These are phyloP conservation scores for Aspergillus phoenicis DNA, from an alignment of 2,329 filamentous ascomycete genomes.

Conservation along the genomic window DNA sequence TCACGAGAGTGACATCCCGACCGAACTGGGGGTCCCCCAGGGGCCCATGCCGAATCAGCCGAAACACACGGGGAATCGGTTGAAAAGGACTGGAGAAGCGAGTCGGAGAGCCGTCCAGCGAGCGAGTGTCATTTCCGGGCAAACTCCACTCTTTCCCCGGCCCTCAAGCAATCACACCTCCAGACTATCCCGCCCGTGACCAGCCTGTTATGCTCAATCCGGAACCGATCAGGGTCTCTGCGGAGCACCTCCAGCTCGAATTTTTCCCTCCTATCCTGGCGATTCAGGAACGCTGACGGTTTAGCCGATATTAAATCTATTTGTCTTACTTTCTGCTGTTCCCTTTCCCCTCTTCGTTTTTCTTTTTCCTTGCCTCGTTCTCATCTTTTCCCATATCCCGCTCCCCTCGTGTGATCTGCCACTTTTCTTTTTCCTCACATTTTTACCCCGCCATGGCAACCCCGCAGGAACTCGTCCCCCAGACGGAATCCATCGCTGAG, in stretches of 20 bases:
- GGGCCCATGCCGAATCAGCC: neutral
- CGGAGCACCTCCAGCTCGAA: neutral
- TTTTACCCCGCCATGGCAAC: conserved; percentile 41
- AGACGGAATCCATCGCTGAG: conserved; percentile 72
- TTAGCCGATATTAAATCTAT: neutral
- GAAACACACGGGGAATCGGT: conserved; percentile 4
- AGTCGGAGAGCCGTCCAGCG: neutral
- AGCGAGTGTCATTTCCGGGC: conserved; percentile 1
- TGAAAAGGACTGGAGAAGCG: neutral
- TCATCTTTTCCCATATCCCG: conserved; percentile 3
- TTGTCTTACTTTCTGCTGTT: conserved; percentile 2
- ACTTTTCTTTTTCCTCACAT: conserved; percentile 8
- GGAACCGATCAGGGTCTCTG: conserved; percentile 4
- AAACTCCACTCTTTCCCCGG: conserved; percentile 3
- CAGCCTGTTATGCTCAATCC: neutral
- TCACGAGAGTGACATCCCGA: neutral
- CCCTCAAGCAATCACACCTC: neutral
- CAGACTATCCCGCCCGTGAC: neutral
- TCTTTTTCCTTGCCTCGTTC: neutral
- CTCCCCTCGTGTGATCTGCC: neutral
- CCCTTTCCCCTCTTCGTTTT: conserved; percentile 1
- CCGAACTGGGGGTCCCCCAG: neutral
- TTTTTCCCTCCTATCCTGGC: conserved; percentile 2
- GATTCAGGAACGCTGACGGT: conserved; percentile 11
- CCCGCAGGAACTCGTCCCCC: conserved; percentile 63